phyloP scores from a whole-genome alignment of 2,329 filamentous ascomycete species.

The Pseudogymnoascus sp. region DNA sequence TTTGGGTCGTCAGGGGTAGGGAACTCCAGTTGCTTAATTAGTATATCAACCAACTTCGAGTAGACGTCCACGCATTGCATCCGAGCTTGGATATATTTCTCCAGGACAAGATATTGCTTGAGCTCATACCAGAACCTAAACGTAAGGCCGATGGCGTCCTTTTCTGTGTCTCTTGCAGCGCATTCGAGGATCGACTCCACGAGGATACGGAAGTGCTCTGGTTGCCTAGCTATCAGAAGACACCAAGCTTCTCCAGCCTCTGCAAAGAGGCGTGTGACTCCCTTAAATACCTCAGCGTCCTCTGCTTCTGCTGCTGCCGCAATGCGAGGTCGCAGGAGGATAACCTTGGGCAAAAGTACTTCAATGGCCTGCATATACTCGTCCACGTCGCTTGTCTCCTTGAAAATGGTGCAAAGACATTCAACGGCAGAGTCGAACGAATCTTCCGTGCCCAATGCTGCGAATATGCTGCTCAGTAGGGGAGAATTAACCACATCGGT shows the following conservation, averaged over 20 bases:
- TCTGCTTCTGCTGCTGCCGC: slow-evolving; percentile 68
- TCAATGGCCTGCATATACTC: slow-evolving; percentile 80
- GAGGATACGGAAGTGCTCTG: slow-evolving; percentile 71
- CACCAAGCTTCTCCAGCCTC: slow-evolving; percentile 95
- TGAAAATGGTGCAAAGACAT: slow-evolving; percentile 84
- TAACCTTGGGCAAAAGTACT: slow-evolving; percentile 71
- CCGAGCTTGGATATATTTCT: slow-evolving; percentile 79
- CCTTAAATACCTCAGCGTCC: slow-evolving; percentile 79
- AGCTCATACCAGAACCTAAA: slow-evolving; percentile 98
- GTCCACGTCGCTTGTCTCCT: slow-evolving; percentile 89
- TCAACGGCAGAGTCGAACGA: slow-evolving; percentile 87
- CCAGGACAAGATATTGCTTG: slow-evolving; percentile 89
- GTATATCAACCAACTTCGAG: slow-evolving; percentile 83
- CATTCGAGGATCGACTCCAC: slow-evolving; percentile 93
- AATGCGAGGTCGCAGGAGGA: slow-evolving; percentile 72
- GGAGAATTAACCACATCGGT: slow-evolving; percentile 78
- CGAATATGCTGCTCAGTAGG: slow-evolving; percentile 73
- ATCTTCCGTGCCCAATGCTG: slow-evolving; percentile 65
- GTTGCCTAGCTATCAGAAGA: slow-evolving; percentile 79
- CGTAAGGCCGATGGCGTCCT: slow-evolving; percentile 86
- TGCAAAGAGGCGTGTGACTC: slow-evolving; percentile 81
- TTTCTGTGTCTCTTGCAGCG: slow-evolving; percentile 76
- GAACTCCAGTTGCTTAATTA: slow-evolving; percentile 85
- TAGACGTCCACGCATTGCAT: slow-evolving; percentile 74
- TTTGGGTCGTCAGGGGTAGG: slow-evolving; percentile 67